These are phyloP conservation scores for Phytopythium sindhum DNA, from an alignment of 352 stramenopile genomes.

Conservation along the genomic window DNA sequence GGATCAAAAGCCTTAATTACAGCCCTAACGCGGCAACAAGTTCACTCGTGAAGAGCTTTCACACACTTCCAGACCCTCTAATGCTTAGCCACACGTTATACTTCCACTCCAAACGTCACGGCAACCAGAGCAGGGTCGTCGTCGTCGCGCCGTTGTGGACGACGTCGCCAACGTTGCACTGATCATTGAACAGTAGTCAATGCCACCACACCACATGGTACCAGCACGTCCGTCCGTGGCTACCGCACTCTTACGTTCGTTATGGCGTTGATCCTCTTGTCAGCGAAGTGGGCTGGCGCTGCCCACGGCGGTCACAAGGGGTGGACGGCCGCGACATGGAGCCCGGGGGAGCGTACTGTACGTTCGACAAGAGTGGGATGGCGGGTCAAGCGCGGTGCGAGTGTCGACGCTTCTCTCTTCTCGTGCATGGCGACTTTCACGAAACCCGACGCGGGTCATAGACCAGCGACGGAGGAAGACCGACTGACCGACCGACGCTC, in stretches of 20 bases:
- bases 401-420: not conserved
- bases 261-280: not conserved
- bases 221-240: no score
- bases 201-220: no score
- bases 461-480: not conserved
- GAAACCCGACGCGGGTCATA: not conserved
- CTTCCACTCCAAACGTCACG: no score
- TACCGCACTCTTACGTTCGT: no score
- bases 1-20: no score
- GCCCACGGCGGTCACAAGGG: not conserved
- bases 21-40: no score
- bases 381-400: not conserved
- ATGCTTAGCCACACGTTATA: no score
- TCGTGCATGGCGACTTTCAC: not conserved
- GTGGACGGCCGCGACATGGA: conserved; percentile 1
- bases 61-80: no score
- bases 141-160: not conserved
- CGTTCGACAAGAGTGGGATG: conserved; percentile 4
- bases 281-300: not conserved
- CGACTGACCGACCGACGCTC: no score
- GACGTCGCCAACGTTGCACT: not conserved
- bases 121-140: not conserved
- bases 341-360: not conserved
- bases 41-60: no score
- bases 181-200: no score